Conservation (phyloP, 2,329 filamentous ascomycete species). For the Arthrobotrys sphaeroides region DNA sequence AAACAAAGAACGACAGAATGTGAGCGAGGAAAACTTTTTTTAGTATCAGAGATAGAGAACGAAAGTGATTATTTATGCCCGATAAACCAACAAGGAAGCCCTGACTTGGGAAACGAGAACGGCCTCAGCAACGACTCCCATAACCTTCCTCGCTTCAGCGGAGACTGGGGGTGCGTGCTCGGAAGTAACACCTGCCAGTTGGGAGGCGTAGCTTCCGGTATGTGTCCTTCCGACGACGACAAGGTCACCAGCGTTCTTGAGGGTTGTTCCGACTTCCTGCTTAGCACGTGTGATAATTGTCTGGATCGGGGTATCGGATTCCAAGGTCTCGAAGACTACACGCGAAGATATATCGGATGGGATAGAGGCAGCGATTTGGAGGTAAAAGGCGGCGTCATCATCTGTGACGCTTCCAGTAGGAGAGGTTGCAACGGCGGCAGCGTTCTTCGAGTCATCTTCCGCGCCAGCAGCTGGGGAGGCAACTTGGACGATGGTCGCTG, state of each 20-base stretch:
- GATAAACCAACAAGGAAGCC: conserved; percentile 49
- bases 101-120: conserved; percentile 45
- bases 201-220: conserved; percentile 38
- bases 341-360: conserved; percentile 65
- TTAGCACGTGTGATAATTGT: conserved; percentile 63
- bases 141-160: conserved; percentile 65
- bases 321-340: conserved; percentile 67
- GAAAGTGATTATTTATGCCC: conserved; percentile 21
- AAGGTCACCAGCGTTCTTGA: conserved; percentile 75
- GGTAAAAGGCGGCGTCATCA: conserved; percentile 68
- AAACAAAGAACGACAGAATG: not conserved
- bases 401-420: conserved; percentile 58
- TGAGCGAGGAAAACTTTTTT: too few species aligned
- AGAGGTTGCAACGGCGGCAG: conserved; percentile 52
- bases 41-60: too few species aligned
- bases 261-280: conserved; percentile 69
- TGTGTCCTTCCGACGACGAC: conserved; percentile 72
- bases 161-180: conserved; percentile 57
- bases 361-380: conserved; percentile 68
- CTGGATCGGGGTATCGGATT: conserved; percentile 56
- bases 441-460: conserved; percentile 47
- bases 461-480: conserved; percentile 36
- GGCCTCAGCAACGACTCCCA: conserved; percentile 71
- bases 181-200: conserved; percentile 54
- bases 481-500: conserved; percentile 77